These are phyloP conservation scores for Dipodascus albidus DNA, from an alignment of 805 yeast species.

Conservation along the genomic window DNA sequence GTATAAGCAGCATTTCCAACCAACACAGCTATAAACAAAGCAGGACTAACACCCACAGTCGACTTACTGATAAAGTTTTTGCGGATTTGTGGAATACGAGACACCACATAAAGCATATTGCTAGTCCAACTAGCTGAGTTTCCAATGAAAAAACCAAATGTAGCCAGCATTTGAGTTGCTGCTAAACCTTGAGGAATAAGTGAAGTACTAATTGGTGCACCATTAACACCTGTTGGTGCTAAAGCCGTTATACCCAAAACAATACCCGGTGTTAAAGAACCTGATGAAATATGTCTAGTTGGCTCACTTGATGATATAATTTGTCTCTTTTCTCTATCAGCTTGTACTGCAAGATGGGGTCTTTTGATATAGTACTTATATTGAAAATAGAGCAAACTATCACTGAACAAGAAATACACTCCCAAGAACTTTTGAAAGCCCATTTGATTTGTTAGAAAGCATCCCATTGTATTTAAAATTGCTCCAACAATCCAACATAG, in stretches of 20 bases:
- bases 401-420: slow-evolving; percentile 15
- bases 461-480: slow-evolving; percentile 21
- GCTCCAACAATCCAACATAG: slow-evolving; percentile 23
- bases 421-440: slow-evolving; percentile 21
- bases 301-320: slow-evolving; percentile 6
- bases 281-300: background rate
- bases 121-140: slow-evolving; percentile 10
- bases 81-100: slow-evolving; percentile 31
- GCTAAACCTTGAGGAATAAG: background rate
- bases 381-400: slow-evolving; percentile 17
- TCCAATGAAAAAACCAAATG: slow-evolving; percentile 8
- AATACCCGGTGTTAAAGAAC: slow-evolving; percentile 4
- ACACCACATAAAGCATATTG: slow-evolving; percentile 17
- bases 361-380: slow-evolving; percentile 15
- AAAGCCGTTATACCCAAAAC: slow-evolving; percentile 5
- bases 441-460: slow-evolving; percentile 22
- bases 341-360: background rate
- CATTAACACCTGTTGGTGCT: slow-evolving; percentile 5
- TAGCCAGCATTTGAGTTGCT: slow-evolving; percentile 1
- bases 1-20: slow-evolving; percentile 19
- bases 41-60: slow-evolving; percentile 29
- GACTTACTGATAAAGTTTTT: slow-evolving; percentile 28
- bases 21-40: slow-evolving; percentile 21
- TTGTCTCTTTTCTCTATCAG: background rate
- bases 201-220: background rate